Evolutionary conservation across 2,329 filamentous ascomycete species (phyloP).

Genomic region (Monilinia polystroma): DNA sequence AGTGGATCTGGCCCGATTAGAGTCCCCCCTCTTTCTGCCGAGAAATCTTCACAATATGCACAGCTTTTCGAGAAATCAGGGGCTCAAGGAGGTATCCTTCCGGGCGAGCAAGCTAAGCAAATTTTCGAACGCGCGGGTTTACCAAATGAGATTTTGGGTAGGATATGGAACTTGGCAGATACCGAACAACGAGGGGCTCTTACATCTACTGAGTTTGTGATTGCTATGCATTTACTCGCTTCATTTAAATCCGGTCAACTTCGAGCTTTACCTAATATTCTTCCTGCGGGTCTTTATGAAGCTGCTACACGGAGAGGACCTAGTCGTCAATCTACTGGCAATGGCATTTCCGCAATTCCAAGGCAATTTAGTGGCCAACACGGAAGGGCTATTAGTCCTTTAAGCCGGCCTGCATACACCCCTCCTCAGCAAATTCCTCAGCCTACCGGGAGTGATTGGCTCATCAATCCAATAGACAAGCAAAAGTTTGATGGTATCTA

Average conservation of each 20-base stretch:
- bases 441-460: conserved; percentile 65
- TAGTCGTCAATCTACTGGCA: conserved; percentile 43
- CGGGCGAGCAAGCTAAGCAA: conserved; percentile 82
- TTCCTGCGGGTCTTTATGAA: conserved; percentile 86
- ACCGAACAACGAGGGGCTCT: conserved; percentile 88
- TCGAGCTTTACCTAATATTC: conserved; percentile 72
- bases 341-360: conserved; percentile 66
- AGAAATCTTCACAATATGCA: conserved; percentile 87
- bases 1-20: conserved; percentile 70
- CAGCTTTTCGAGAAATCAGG: conserved; percentile 88
- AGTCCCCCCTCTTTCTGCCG: conserved; percentile 82
- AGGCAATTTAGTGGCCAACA: conserved; percentile 74
- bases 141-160: conserved; percentile 85
- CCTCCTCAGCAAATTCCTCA: conserved; percentile 40
- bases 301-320: conserved; percentile 70
- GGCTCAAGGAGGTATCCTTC: conserved; percentile 71
- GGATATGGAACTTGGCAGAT: conserved; percentile 94
- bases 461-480: conserved; percentile 81
- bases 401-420: conserved; percentile 52
- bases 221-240: conserved; percentile 95
- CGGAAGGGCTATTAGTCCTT: conserved; percentile 58
- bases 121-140: conserved; percentile 94
- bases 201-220: conserved; percentile 88
- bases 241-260: conserved; percentile 85
- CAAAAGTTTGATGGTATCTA: conserved; percentile 85